These are phyloP conservation scores for Solanum paucissectum DNA, from an alignment of 257 asterid species.

Conservation along the genomic window DNA sequence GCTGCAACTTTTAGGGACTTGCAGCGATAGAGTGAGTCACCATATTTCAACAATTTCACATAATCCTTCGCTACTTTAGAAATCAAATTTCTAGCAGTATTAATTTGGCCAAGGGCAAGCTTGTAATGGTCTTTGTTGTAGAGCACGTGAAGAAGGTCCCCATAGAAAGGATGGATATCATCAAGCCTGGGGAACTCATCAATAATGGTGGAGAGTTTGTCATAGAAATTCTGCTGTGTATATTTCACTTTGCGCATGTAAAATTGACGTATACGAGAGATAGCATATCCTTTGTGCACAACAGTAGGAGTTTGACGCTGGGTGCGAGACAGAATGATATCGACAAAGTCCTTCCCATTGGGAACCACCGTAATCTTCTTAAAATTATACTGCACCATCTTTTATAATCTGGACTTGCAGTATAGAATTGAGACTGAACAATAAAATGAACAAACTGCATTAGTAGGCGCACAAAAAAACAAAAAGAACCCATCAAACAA, in stretches of 20 bases:
- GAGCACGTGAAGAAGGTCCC: conserved; percentile 73
- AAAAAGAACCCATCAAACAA: background rate
- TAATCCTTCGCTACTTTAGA: conserved; percentile 77
- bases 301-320: conserved; percentile 96
- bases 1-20: conserved; percentile 86
- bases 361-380: conserved; percentile 92
- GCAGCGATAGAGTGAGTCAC: conserved; percentile 86
- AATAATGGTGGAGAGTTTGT: conserved; percentile 74
- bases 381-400: conserved; percentile 94
- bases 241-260: conserved; percentile 95
- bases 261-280: conserved; percentile 76
- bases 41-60: conserved; percentile 73
- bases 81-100: conserved; percentile 79
- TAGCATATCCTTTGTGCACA: conserved; percentile 97
- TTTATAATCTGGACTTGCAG: background rate
- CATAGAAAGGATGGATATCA: conserved; percentile 87
- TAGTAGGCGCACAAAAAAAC: background rate
- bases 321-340: conserved; percentile 86
- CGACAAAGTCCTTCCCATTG: conserved; percentile 78
- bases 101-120: conserved; percentile 95
- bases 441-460: background rate
- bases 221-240: conserved; percentile 72
- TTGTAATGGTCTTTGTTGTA: conserved; percentile 87
- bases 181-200: conserved; percentile 94
- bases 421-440: background rate